Evolutionary conservation across 2,329 filamentous ascomycete genomes (phyloP), one percentile per base, ranked within the genome.

Genomic region (Byssothecium circinans): DNA sequence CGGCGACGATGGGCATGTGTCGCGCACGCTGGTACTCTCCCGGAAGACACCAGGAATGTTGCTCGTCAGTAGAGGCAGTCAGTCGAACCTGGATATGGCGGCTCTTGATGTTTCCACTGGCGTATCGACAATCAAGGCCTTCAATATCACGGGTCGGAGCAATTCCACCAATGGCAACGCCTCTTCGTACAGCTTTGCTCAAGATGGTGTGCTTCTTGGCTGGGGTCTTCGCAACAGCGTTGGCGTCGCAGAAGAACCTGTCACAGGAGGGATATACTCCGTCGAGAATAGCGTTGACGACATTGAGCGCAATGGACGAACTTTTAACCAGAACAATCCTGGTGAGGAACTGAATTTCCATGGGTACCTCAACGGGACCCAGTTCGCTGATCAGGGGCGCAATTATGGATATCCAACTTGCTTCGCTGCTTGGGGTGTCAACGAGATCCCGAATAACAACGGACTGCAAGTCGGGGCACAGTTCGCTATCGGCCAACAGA

Each of bases 181-280:
- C 7, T 60, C 63, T 5, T 63, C 70, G 1, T 78, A 79, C 49
- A 70, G 76, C 46, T 79, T 74, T 60, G 69, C 80, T 54, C 83
- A 76, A 38, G 74, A 78, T 29, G 79, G 79, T 7, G 48, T 75
- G 12, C 64, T 76, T 56, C 71, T 68, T 55, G 81, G 85, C 14
- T 90, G 86, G 86, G 87, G 87, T 10, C 74, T 91, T 43, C 78
- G 86, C 30, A 90, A 90, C 65, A 84, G 84, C 1, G 86, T 89
- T 4, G 87, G 86, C 8, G 71, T 90, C 3, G 84, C 75, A n/a
- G 85, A 87, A 66, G 77, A 88, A 41, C 77, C 78, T 6, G 54
- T 60, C 15, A 75, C 68, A 19, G 78, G 78, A 22, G 75, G 72
- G 47, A 76, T 81, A 30, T 81, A 73, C 57, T 72, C 71, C 15